Conservation (phyloP, 257 asterid genomes). For the Nyctanthes arbortristis region DNA sequence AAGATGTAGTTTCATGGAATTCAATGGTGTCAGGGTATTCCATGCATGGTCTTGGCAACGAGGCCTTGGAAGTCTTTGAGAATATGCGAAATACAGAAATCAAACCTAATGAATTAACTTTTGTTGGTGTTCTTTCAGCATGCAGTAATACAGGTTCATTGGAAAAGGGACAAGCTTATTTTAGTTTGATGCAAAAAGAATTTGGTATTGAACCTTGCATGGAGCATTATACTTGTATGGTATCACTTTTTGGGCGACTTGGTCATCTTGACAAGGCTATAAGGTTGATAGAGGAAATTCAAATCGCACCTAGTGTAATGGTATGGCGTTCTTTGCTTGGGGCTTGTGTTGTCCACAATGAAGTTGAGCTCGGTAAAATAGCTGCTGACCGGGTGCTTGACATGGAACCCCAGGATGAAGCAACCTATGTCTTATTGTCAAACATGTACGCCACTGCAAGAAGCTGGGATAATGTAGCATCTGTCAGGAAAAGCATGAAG, state of each 20-base stretch:
- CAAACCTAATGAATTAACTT: conserved; percentile 50
- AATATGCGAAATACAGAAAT: conserved; percentile 46
- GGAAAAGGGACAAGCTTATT: conserved; percentile 39
- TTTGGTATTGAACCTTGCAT: conserved; percentile 40
- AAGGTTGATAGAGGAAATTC: conserved; percentile 42
- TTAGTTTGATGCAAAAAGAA: conserved; percentile 34
- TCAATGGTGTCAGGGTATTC: conserved; percentile 52
- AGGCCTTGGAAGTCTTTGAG: conserved; percentile 35
- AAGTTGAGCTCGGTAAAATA: conserved; percentile 39
- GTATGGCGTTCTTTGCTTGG: conserved; percentile 56
- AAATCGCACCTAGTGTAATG: conserved; percentile 38
- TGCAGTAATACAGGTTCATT: conserved; percentile 51
- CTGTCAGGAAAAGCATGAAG: conserved; percentile 47
- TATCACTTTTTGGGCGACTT: conserved; percentile 58
- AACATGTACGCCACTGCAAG: conserved; percentile 38
- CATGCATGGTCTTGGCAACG: conserved; percentile 46
- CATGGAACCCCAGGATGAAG: conserved; percentile 41
- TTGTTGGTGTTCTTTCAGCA: too few relatives aligned
- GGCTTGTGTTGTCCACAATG: conserved; percentile 51
- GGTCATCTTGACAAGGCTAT: conserved; percentile 50
- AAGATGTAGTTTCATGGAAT: conserved; percentile 51
- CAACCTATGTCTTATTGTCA: conserved; percentile 46
- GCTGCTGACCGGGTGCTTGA: conserved; percentile 42
- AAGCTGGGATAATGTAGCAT: conserved; percentile 41
- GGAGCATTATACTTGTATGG: conserved; percentile 64